Evolutionary conservation across 192 early-diverging fungal genomes (phyloP).

Genomic region (Coemansia sp.): DNA sequence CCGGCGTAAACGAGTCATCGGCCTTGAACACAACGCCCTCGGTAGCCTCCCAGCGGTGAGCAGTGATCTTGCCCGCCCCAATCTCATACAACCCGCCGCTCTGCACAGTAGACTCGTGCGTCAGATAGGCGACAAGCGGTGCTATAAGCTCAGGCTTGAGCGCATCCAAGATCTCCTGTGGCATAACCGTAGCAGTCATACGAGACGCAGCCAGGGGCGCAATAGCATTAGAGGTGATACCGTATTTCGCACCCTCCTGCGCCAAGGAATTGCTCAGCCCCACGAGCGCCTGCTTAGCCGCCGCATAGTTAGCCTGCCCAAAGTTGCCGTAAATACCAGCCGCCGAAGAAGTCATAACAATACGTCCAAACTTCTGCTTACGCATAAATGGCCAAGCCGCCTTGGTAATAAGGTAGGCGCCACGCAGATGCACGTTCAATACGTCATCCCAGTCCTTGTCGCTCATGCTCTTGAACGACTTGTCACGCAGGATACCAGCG

Average conservation of each 20-base stretch:
- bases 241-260: slow-evolving; percentile 91
- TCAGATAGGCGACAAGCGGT: slow-evolving; percentile 91
- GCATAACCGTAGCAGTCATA: slow-evolving; percentile 98
- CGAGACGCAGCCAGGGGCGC: slow-evolving; percentile 96
- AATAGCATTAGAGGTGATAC: slow-evolving; percentile 91
- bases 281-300: slow-evolving; percentile 93
- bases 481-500: slow-evolving; percentile 97
- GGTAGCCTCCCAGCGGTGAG: slow-evolving; percentile 90
- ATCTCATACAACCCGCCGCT: slow-evolving; percentile 92
- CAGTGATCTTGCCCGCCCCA: slow-evolving; percentile 87
- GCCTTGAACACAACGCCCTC: slow-evolving; percentile 89
- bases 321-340: slow-evolving; percentile 99
- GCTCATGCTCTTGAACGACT: slow-evolving; percentile 94
- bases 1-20: slow-evolving; percentile 83
- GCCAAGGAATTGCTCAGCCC: slow-evolving; percentile 92
- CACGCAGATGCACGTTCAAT: slow-evolving; percentile 88
- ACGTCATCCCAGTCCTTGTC: slow-evolving; percentile 98
- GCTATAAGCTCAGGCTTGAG: slow-evolving; percentile 98
- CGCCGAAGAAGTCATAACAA: slow-evolving; percentile 93
- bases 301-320: slow-evolving; percentile 71
- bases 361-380: slow-evolving; percentile 93
- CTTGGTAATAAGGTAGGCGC: slow-evolving; percentile 94
- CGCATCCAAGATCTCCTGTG: slow-evolving; percentile 90
- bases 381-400: slow-evolving; percentile 96
- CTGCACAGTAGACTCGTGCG: slow-evolving; percentile 82